Conservation (phyloP, 2,329 filamentous ascomycete genomes). For the Ophiostoma perfectum region DNA sequence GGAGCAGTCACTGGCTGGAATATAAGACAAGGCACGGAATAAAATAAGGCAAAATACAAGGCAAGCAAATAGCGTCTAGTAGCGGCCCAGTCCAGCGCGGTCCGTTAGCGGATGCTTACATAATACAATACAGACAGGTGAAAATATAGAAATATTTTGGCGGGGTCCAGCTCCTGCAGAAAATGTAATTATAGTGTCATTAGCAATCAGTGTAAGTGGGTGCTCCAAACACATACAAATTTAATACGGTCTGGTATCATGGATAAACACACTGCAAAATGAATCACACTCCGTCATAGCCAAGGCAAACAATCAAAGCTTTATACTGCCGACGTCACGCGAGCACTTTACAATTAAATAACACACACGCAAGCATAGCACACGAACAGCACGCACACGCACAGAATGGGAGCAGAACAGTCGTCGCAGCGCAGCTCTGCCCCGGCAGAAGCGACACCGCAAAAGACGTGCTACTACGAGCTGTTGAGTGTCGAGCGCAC, state of each 20-base stretch:
- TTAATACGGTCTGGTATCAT: not conserved
- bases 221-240: not conserved
- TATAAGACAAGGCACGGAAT: not conserved
- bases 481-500: constrained; percentile 66
- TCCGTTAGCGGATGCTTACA: too few species aligned
- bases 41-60: not conserved
- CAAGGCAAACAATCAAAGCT: not conserved
- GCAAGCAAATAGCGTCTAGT: not conserved
- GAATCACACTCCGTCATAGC: not conserved
- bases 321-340: not conserved
- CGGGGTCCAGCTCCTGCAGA: not conserved
- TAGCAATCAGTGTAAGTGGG: constrained; percentile 7
- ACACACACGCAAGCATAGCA: not conserved
- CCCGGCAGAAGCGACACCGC: constrained; percentile 28
- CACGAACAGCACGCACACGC: not conserved
- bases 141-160: too few species aligned
- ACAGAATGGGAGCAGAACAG: constrained; percentile 52
- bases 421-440: constrained; percentile 39
- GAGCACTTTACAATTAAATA: not conserved
- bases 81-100: not conserved
- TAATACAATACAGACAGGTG: too few species aligned
- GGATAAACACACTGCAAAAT: not conserved
- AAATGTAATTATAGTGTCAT: constrained; percentile 2
- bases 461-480: constrained; percentile 79
- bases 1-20: not conserved